Percentiles rank a stretch among this genome's conserved stretches.
phyloP scores from a whole-genome alignment of 495 filamentous ascomycete species.

The Parathielavia hyrcaniae region DNA sequence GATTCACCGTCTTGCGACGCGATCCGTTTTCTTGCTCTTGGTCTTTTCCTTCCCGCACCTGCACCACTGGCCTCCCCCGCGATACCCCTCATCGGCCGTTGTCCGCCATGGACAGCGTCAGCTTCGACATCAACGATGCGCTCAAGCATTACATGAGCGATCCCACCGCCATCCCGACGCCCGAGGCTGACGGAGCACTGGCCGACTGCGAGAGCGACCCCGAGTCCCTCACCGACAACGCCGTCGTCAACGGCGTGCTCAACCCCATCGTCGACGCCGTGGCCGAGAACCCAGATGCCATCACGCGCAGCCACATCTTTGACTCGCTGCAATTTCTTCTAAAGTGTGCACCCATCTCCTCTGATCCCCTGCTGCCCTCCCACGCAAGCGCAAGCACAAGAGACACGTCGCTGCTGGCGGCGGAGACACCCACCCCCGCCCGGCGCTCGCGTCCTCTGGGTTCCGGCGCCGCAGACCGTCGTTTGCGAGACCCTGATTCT shows the following conservation, averaged over 20 bases:
- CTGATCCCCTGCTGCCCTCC: constrained; percentile 12
- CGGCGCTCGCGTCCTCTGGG: constrained; percentile 11
- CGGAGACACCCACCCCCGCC: constrained; percentile 13
- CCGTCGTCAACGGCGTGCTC: constrained; percentile 73
- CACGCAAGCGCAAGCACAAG: not conserved
- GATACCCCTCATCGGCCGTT: constrained; percentile 11
- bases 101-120: constrained; percentile 63
- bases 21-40: not conserved
- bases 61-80: constrained; percentile 17
- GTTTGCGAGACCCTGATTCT: constrained; percentile 42
- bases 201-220: constrained; percentile 89
- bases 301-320: constrained; percentile 68
- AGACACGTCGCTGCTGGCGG: constrained; percentile 11
- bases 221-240: constrained; percentile 66
- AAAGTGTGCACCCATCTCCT: constrained; percentile 79
- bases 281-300: constrained; percentile 82
- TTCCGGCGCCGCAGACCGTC: constrained; percentile 12
- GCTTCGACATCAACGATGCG: constrained; percentile 92
- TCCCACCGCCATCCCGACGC: constrained; percentile 73
- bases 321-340: constrained; percentile 92
- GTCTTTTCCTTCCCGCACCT: not conserved
- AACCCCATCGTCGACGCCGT: constrained; percentile 93
- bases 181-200: constrained; percentile 77
- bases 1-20: not conserved
- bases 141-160: constrained; percentile 94